phyloP scores from a whole-genome alignment of 2,329 filamentous ascomycete species.

The Trichoderma harzianum region DNA sequence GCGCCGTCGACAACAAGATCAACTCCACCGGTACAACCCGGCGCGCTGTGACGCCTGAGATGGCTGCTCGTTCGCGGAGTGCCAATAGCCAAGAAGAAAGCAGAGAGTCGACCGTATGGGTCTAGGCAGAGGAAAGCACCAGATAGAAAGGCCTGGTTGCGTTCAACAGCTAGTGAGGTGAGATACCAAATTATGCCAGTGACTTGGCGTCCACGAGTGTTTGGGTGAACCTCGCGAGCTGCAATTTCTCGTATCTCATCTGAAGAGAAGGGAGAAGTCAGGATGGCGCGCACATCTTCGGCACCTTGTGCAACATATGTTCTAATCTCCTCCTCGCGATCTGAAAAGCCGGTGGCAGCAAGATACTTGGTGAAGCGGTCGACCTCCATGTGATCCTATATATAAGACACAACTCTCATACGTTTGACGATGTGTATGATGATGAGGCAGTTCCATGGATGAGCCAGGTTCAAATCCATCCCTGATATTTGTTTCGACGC shows the following conservation, averaged over 20 bases:
- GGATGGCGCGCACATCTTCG: not conserved
- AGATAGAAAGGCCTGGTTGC: not conserved
- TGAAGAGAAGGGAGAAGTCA: not conserved
- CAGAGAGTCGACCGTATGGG: not conserved
- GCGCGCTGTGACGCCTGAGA: not conserved
- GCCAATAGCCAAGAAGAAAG: not conserved
- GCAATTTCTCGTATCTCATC: not conserved
- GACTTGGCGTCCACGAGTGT: not conserved
- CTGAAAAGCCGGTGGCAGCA: not conserved
- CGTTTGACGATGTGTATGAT: not conserved
- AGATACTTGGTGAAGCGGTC: not conserved
- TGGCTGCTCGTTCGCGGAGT: not conserved
- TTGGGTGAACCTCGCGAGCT: not conserved
- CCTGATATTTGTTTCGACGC: not conserved
- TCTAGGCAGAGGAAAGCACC: slow-evolving; percentile 2
- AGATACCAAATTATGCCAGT: not conserved
- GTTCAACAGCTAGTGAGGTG: not conserved
- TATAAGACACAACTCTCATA: not conserved
- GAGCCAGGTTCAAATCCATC: not conserved
- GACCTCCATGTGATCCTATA: not conserved
- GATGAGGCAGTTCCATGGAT: accelerated
- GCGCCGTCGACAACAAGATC: not conserved
- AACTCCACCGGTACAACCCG: not conserved
- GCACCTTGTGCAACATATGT: not conserved
- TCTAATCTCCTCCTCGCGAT: not conserved